Percentiles rank a stretch among this genome's conserved stretches.
These are phyloP conservation scores for Hordeum marinum DNA, from an alignment of 176 grass and related monocot genomes.

Conservation along the genomic window DNA sequence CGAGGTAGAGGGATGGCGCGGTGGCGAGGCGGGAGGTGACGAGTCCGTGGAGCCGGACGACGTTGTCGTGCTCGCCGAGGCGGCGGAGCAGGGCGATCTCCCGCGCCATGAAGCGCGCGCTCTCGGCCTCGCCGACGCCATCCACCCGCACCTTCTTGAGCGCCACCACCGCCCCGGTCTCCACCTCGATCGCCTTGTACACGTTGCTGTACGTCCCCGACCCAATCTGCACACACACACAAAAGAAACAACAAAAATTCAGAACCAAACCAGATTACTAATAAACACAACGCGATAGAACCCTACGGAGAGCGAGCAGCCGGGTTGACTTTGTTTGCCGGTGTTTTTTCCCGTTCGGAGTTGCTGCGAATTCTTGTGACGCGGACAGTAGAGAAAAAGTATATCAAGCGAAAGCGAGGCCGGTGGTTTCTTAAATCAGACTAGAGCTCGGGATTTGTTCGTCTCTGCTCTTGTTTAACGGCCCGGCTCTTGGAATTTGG, in stretches of 20 bases:
- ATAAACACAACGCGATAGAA: neutral
- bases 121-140: constrained; percentile 49
- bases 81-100: constrained; percentile 84
- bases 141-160: constrained; percentile 94
- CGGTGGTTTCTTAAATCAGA: neutral
- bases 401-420: constrained; percentile 14
- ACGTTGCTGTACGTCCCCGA: constrained; percentile 99
- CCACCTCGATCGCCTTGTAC: constrained; percentile 89
- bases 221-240: constrained; percentile 53
- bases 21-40: constrained; percentile 81
- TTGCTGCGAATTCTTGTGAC: constrained; percentile 23
- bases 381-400: constrained; percentile 28
- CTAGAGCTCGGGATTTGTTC: constrained; percentile 20
- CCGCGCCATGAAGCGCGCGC: constrained; percentile 80
- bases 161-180: constrained; percentile 64
- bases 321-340: constrained; percentile 28
- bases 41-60: constrained; percentile 69
- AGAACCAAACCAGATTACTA: neutral
- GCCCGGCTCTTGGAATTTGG: neutral
- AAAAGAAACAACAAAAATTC: neutral
- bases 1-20: constrained; percentile 78
- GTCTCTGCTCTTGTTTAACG: constrained; percentile 11
- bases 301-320: neutral
- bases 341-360: neutral
- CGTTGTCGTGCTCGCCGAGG: constrained; percentile 63